Evolutionary conservation across 2,329 filamentous ascomycete species (phyloP).

Genomic region (Diaporthe destruens): DNA sequence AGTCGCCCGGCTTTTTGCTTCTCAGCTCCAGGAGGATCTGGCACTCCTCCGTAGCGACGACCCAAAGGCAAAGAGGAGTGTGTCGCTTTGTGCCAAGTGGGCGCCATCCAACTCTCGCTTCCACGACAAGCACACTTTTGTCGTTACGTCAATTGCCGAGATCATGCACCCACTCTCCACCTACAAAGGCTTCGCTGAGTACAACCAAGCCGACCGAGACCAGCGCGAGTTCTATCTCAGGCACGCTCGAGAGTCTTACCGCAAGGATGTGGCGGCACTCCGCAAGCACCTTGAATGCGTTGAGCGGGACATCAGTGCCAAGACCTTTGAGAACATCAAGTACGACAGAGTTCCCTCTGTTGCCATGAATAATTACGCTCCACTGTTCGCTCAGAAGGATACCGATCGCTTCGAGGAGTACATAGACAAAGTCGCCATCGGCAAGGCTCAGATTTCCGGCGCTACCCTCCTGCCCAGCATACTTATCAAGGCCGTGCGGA

Average conservation of each 20-base stretch:
- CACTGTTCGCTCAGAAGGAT: constrained; percentile 65
- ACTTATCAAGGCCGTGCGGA: constrained; percentile 53
- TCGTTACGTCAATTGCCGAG: constrained; percentile 70
- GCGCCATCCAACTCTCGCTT: constrained; percentile 66
- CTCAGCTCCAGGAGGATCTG: constrained; percentile 64
- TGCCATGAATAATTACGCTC: constrained; percentile 67
- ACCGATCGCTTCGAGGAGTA: constrained; percentile 62
- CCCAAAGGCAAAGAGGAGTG: constrained; percentile 54
- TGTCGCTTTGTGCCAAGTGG: constrained; percentile 73
- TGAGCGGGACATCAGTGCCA: constrained; percentile 63
- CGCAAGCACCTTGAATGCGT: constrained; percentile 66
- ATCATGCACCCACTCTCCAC: constrained; percentile 58
- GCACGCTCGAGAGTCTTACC: constrained; percentile 65
- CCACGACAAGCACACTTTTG: constrained; percentile 70
- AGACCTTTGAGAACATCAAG: constrained; percentile 63
- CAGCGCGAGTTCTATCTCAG: constrained; percentile 65
- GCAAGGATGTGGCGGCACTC: constrained; percentile 63
- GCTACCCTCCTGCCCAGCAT: constrained; percentile 66
- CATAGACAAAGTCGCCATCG: constrained; percentile 60
- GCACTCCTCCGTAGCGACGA: constrained; percentile 55
- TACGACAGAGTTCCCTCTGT: constrained; percentile 69
- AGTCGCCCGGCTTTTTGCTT: constrained; percentile 68
- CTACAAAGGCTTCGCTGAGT: constrained; percentile 49
- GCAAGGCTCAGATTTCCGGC: constrained; percentile 65
- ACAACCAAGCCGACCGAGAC: constrained; percentile 46